phyloP scores from a whole-genome alignment of 2,329 filamentous ascomycete species.

The Didymella segeticola region DNA sequence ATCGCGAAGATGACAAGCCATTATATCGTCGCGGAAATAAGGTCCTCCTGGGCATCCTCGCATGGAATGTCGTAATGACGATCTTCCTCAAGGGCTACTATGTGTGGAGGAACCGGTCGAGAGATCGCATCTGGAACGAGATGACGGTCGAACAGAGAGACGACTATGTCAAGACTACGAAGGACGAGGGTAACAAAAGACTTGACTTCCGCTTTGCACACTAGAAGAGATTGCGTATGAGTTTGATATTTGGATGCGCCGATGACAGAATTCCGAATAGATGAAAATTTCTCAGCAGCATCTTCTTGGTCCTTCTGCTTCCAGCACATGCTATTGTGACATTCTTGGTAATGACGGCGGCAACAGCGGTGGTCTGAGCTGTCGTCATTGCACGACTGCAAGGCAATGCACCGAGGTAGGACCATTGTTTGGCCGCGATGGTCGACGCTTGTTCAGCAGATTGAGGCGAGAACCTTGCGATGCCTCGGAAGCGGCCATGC shows the following conservation, averaged over 20 bases:
- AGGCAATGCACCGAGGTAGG: conserved; percentile 1
- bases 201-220: background rate
- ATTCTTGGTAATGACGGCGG: background rate
- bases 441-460: background rate
- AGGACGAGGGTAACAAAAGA: background rate
- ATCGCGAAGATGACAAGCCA: too few relatives aligned
- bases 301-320: too few relatives aligned
- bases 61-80: background rate
- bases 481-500: background rate
- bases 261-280: background rate
- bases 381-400: background rate
- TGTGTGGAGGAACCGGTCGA: background rate
- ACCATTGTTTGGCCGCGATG: background rate
- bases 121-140: background rate
- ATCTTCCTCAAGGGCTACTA: background rate
- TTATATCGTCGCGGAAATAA: background rate
- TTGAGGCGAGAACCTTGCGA: background rate
- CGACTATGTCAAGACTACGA: background rate
- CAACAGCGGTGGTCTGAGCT: background rate
- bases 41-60: background rate
- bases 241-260: background rate
- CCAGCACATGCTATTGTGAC: background rate
- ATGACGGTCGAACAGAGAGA: background rate
- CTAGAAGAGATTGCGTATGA: background rate
- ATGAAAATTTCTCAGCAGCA: background rate